These are phyloP conservation scores for Coffea canephora DNA, from an alignment of 257 asterid genomes.

Conservation along the genomic window DNA sequence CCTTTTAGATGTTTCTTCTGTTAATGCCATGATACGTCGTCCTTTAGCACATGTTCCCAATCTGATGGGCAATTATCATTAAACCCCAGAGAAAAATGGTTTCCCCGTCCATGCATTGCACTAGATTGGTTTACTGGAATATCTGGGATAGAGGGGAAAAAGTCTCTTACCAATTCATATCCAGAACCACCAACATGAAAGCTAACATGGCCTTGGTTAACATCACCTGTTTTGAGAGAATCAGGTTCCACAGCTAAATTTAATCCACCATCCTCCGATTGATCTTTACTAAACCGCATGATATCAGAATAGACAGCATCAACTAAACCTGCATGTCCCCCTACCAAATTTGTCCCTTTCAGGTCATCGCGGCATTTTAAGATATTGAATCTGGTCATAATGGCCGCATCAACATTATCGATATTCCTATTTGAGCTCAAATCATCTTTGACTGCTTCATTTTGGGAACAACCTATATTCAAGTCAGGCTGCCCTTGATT, in stretches of 20 bases:
- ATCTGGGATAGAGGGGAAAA: constrained; percentile 29
- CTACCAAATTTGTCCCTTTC: constrained; percentile 22
- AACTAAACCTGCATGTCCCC: constrained; percentile 23
- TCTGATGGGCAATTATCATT: constrained; percentile 64
- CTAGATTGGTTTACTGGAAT: constrained; percentile 32
- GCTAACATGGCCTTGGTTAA: constrained; percentile 22
- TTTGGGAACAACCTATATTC: constrained; percentile 9
- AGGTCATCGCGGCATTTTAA: constrained; percentile 48
- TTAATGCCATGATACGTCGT: constrained; percentile 52
- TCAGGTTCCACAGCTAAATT: constrained; percentile 26
- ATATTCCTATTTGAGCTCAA: constrained; percentile 22
- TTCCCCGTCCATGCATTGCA: constrained; percentile 22
- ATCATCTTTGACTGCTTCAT: constrained; percentile 1
- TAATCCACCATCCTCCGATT: constrained; percentile 21
- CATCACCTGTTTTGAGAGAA: constrained; percentile 20
- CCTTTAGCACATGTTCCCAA: constrained; percentile 87
- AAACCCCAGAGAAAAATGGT: constrained; percentile 34
- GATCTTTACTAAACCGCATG: constrained; percentile 12
- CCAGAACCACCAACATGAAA: constrained; percentile 29
- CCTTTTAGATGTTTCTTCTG: neutral
- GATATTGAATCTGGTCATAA: constrained; percentile 48
- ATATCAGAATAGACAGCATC: constrained; percentile 11
- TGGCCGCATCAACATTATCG: constrained; percentile 45
- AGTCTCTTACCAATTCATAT: constrained; percentile 36
- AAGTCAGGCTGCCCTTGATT: neutral